Evolutionary conservation across 352 stramenopile species (phyloP).

Genomic region (Poterioochromonas sp.): DNA sequence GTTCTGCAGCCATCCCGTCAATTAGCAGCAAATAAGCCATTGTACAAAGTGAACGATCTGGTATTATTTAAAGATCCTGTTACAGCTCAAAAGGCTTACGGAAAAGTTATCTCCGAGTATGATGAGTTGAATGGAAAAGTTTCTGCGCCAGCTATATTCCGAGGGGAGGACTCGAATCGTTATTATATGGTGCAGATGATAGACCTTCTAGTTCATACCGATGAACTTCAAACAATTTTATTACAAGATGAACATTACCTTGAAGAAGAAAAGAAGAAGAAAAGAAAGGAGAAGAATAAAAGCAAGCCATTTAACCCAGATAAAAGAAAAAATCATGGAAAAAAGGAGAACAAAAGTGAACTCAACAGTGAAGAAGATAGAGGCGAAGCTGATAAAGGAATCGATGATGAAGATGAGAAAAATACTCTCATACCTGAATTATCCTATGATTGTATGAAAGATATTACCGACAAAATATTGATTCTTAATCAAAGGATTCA

Average conservation of each 20-base stretch:
- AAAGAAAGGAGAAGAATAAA: background rate
- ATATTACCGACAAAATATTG: background rate
- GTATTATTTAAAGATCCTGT: conserved; percentile 15
- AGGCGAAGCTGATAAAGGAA: background rate
- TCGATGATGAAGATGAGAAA: background rate
- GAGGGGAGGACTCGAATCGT: background rate
- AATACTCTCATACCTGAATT: background rate
- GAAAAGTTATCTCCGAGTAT: conserved; percentile 14
- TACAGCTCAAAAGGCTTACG: background rate
- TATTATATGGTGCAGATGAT: conserved; percentile 1
- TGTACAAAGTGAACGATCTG: background rate
- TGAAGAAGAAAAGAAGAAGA: background rate
- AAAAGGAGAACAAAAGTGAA: background rate
- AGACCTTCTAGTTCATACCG: background rate
- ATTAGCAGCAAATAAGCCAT: background rate
- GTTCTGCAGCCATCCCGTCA: background rate
- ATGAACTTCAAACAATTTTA: background rate
- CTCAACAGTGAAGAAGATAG: background rate
- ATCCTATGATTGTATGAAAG: background rate
- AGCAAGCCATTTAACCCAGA: background rate
- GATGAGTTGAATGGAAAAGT: background rate
- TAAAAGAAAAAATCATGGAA: background rate
- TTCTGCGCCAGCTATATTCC: background rate
- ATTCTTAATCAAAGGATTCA: background rate
- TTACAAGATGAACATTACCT: background rate